phyloP scores from a whole-genome alignment of 371 early-diverging fungal species.

The Polyrhizophydium stewartii region DNA sequence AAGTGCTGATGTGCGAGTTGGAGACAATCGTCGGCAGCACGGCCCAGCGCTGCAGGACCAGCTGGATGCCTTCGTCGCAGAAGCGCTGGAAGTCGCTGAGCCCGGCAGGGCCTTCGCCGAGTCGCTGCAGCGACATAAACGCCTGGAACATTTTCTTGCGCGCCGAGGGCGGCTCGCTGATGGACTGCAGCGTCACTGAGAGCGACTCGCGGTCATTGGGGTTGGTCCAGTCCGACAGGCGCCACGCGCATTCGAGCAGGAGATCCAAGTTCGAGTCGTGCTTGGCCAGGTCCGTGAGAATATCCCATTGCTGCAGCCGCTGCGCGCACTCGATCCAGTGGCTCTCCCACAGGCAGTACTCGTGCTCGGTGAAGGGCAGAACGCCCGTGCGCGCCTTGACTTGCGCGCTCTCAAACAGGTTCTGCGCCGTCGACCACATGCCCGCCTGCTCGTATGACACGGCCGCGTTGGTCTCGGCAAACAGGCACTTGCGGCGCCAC shows the following conservation, averaged over 20 bases:
- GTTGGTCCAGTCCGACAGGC: constrained; percentile 83
- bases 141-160: constrained; percentile 82
- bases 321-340: constrained; percentile 93
- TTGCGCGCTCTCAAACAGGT: constrained; percentile 91
- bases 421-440: constrained; percentile 91
- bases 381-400: constrained; percentile 83
- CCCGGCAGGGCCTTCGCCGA: constrained; percentile 60
- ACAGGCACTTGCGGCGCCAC: constrained; percentile 89
- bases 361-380: constrained; percentile 92
- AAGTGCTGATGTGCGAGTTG: constrained; percentile 76
- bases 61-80: constrained; percentile 86
- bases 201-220: constrained; percentile 74
- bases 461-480: constrained; percentile 94
- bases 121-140: constrained; percentile 69
- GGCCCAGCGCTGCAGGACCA: constrained; percentile 81
- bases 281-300: constrained; percentile 87
- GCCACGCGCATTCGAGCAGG: constrained; percentile 87
- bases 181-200: constrained; percentile 55
- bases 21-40: constrained; percentile 78
- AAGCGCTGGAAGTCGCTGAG: constrained; percentile 69
- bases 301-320: constrained; percentile 98
- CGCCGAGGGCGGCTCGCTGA: constrained; percentile 57
- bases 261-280: constrained; percentile 82
- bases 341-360: constrained; percentile 96
- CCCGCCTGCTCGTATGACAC: constrained; percentile 93